Evolutionary conservation across 2,329 filamentous ascomycete species (phyloP).

Genomic region (Colletotrichum musae): DNA sequence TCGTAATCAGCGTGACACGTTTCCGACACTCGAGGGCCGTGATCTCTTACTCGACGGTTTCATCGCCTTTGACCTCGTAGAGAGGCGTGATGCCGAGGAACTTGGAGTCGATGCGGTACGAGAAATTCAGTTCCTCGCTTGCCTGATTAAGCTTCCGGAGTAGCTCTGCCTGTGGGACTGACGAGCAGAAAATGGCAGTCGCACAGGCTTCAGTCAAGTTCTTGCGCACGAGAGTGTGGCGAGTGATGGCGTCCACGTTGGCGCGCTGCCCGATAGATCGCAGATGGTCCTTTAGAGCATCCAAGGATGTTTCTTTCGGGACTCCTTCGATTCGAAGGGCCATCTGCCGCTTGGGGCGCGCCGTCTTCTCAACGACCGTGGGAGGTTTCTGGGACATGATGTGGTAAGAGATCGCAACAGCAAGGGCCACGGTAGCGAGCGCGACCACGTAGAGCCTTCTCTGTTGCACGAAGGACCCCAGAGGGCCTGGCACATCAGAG

Average conservation of each 20-base stretch:
- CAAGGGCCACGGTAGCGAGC: too few species aligned
- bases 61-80: constrained; percentile 37
- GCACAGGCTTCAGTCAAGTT: not conserved
- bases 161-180: not conserved
- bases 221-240: not conserved
- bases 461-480: too few species aligned
- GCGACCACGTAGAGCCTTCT: too few species aligned
- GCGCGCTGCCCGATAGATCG: too few species aligned
- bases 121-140: not conserved
- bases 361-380: too few species aligned
- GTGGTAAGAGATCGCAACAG: too few species aligned
- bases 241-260: not conserved
- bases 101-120: constrained; percentile 40
- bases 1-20: constrained; percentile 7
- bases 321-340: not conserved
- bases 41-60: constrained; percentile 44
- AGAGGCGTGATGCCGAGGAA: constrained; percentile 49
- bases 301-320: not conserved
- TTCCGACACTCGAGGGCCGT: constrained; percentile 1
- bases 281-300: not conserved
- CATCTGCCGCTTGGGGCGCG: not conserved
- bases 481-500: too few species aligned
- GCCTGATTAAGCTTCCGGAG: not conserved
- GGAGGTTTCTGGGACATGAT: too few species aligned
- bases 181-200: not conserved